Conservation (phyloP, 176 grass and related monocot species). For the Paspalum vaginatum region DNA sequence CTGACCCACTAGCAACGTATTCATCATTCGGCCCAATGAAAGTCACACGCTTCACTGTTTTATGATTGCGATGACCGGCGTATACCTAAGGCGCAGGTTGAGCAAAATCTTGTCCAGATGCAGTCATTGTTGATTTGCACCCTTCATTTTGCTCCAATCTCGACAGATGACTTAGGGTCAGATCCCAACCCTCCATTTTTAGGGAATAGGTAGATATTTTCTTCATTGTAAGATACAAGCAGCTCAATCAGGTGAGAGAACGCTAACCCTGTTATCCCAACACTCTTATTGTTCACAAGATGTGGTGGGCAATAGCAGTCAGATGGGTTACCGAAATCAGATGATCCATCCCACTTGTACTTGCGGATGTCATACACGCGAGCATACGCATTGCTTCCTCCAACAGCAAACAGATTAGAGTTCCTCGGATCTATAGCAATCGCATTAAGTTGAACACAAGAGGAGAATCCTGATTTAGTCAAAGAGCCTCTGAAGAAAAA, state of each 20-base stretch:
- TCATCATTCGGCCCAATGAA: slow-evolving; percentile 90
- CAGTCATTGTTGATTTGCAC: slow-evolving; percentile 35
- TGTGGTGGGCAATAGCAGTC: slow-evolving; percentile 76
- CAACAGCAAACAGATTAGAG: slow-evolving; percentile 81
- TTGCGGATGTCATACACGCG: slow-evolving; percentile 89
- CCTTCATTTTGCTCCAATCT: slow-evolving; percentile 36
- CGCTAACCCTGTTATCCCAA: slow-evolving; percentile 84
- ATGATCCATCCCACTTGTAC: slow-evolving; percentile 70
- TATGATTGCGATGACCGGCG: slow-evolving; percentile 70
- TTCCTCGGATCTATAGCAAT: slow-evolving; percentile 77
- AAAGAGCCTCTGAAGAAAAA: slow-evolving; percentile 57
- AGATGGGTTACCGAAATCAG: slow-evolving; percentile 51
- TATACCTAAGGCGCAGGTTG: slow-evolving; percentile 55
- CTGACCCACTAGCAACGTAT: slow-evolving; percentile 86
- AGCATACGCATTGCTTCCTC: slow-evolving; percentile 74
- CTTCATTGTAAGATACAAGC: slow-evolving; percentile 77
- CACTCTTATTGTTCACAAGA: slow-evolving; percentile 52
- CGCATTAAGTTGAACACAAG: slow-evolving; percentile 59
- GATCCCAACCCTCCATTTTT: slow-evolving; percentile 77
- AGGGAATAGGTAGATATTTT: slow-evolving; percentile 83
- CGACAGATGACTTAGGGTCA: slow-evolving; percentile 39
- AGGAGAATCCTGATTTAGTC: slow-evolving; percentile 40
- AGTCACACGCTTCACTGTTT: slow-evolving; percentile 83
- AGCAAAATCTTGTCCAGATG: slow-evolving; percentile 34
- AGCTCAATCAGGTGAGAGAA: slow-evolving; percentile 84